phyloP scores from a whole-genome alignment of 2,329 filamentous ascomycete genomes.

The Talaromyces sp. region DNA sequence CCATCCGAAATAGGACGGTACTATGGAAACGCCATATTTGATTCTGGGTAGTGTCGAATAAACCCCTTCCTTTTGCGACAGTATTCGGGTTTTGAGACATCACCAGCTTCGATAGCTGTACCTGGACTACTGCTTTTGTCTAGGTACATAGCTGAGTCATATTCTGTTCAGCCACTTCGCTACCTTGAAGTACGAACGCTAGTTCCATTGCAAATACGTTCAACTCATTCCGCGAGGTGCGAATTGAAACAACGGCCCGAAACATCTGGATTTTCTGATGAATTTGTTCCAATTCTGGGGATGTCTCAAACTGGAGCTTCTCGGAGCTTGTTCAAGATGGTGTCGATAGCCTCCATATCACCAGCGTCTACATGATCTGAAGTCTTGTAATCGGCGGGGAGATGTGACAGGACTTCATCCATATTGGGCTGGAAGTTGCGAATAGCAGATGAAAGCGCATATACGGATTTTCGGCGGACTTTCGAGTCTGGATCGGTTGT shows the following conservation, averaged over 20 bases:
- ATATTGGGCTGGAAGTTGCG: conserved; percentile 82
- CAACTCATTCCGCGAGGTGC: too few relatives aligned
- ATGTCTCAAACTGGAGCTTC: conserved; percentile 34
- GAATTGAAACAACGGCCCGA: neutral
- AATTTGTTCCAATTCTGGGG: neutral
- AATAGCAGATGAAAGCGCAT: conserved; percentile 79
- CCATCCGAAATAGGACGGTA: neutral
- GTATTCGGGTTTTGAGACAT: neutral
- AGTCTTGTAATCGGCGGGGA: conserved; percentile 59
- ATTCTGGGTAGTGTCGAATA: neutral
- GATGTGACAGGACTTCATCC: conserved; percentile 62
- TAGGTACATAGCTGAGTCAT: neutral
- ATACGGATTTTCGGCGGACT: conserved; percentile 81
- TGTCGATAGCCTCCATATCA: conserved; percentile 84
- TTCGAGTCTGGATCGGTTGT: conserved; percentile 57
- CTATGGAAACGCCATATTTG: neutral
- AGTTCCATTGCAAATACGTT: neutral
- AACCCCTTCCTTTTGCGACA: neutral
- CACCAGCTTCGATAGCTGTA: too few relatives aligned
- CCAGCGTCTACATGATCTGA: conserved; percentile 67
- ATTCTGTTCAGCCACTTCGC: neutral
- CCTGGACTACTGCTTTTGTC: neutral
- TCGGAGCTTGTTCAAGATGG: conserved; percentile 65
- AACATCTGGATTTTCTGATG: neutral
- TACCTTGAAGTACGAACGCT: neutral